phyloP scores from a whole-genome alignment of 148 eudicot species.

The Rhododendron mucronatum region DNA sequence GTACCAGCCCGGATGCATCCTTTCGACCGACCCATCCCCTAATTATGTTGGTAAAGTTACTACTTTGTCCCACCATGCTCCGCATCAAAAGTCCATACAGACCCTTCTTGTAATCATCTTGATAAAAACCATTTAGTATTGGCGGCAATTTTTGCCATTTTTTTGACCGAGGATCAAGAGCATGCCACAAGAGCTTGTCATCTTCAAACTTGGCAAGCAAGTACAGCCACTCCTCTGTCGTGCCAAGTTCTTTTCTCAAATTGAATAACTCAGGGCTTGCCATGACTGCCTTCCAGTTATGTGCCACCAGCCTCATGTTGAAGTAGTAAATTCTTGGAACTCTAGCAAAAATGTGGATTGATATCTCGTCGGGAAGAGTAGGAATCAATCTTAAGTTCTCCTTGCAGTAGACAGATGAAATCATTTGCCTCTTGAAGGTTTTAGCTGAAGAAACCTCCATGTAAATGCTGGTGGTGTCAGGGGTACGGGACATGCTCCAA shows the following conservation, averaged over 20 bases:
- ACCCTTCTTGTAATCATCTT: slow-evolving; percentile 44
- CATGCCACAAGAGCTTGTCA: slow-evolving; percentile 60
- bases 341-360: slow-evolving; percentile 86
- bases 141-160: slow-evolving; percentile 75
- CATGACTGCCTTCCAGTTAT: slow-evolving; percentile 70
- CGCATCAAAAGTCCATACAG: slow-evolving; percentile 42
- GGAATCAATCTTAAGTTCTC: slow-evolving; percentile 69
- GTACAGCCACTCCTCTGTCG: slow-evolving; percentile 85
- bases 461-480: slow-evolving; percentile 1
- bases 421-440: slow-evolving; percentile 61
- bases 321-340: slow-evolving; percentile 61
- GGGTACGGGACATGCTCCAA: neutral
- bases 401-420: slow-evolving; percentile 40
- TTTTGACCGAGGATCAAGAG: slow-evolving; percentile 72
- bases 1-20: slow-evolving; percentile 40
- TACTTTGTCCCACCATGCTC: slow-evolving; percentile 50
- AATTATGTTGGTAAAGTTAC: slow-evolving; percentile 54
- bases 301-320: slow-evolving; percentile 60
- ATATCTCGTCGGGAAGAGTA: slow-evolving; percentile 81
- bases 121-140: slow-evolving; percentile 49
- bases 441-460: slow-evolving; percentile 33
- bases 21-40: slow-evolving; percentile 70
- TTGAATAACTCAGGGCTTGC: slow-evolving; percentile 50
- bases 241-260: slow-evolving; percentile 64
- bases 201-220: slow-evolving; percentile 51